Evolutionary conservation across 768 basidiomycete species (phyloP), one percentile per base, ranked within the genome.

Genomic region (Exidia glandulosa): DNA sequence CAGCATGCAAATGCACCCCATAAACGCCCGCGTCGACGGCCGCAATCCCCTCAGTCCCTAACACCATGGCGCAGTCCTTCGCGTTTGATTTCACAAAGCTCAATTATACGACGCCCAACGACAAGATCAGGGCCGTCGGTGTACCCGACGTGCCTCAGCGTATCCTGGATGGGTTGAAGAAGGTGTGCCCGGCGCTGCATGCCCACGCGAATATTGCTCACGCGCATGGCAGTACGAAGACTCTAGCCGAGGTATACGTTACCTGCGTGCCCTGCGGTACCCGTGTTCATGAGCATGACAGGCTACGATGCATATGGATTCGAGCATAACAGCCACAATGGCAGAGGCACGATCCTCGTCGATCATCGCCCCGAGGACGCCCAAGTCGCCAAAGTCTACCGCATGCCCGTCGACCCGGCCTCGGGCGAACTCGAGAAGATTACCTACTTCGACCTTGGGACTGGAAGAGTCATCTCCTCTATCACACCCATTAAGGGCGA

Each of bases 211-310:
- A n/a, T n/a, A n/a, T n/a, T n/a, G n/a, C n/a, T n/a, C n/a, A n/a
- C n/a, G n/a, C n/a, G n/a, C n/a, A n/a, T n/a, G n/a, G n/a, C n/a
- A 67, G 47, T 77, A 77, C 36, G 72, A 77, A 66, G 72, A 76
- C 37, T 70, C 75, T 19, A 66, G 67, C 52, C 68, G 74, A 63
- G 73, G 75, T 67, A 57, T 27, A 60, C 57, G 2, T 33, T 23
- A 27, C 37, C 36, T 23, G 37, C 23, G 30, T 27, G 7, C 3
- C 23, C 16, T 3, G 56, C 23, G 57, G 25, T 5, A 29, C 32
- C 56, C 16, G 16, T 25, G 56, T 19, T 3, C 32, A 14, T 14
- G 37, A 16, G 23, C 47, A 45, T 19, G n/a, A 16, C 33, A 72
- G 71, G 72, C 3, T 72, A 72, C 32, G 59, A 13, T 48, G 9